Evolutionary conservation across 2,329 filamentous ascomycete genomes (phyloP), one percentile per base, ranked within the genome.

Genomic region (Drechmeria coniospora): DNA sequence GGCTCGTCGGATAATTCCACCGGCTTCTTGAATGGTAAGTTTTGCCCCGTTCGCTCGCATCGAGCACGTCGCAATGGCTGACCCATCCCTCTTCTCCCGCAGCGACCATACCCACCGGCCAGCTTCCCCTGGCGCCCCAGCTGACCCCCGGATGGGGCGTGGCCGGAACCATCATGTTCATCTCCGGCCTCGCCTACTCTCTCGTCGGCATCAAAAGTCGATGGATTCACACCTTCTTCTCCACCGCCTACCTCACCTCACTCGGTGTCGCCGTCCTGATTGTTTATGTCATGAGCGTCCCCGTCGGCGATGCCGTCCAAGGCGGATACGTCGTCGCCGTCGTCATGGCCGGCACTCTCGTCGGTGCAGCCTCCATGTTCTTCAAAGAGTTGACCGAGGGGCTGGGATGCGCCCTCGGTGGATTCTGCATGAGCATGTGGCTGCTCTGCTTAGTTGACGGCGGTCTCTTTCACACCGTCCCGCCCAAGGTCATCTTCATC

Each of bases 381-480:
- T 93, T 94, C 54, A 69, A 73, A 31, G 84, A 94, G 41, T 62
- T 93, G 24, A 84, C 82, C 1, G 78, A 84, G 31, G 65, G 68
- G 6, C 57, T 93, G n/a, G 82, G 79, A 2, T 93, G 82, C 45
- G 58, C 87, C n/a, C 60, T 93, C 0, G 84, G 83, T 15, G 84
- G 84, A 1, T 92, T 90, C 49, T 83, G 75, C 37, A 47, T 90
- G 6, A 74, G 75, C 46, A 92, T 92, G 84, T 95, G 87, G 87
- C 62, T 95, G 28, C 62, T 94, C 25, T 76, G 75, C 15, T 54
- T 94, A 23, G 75, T 73, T 31, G 63, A 74, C 0, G 86, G 83
- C 6, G 84, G 86, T 1, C 58, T 93, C 19, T 60, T 94, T 22
- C 58, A 61, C 4, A 61, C 65, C 3, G 63, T 63, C 1, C 59